Base-by-base conservation (phyloP, 768 basidiomycete species). In the Auriscalpium orientale region DNA sequence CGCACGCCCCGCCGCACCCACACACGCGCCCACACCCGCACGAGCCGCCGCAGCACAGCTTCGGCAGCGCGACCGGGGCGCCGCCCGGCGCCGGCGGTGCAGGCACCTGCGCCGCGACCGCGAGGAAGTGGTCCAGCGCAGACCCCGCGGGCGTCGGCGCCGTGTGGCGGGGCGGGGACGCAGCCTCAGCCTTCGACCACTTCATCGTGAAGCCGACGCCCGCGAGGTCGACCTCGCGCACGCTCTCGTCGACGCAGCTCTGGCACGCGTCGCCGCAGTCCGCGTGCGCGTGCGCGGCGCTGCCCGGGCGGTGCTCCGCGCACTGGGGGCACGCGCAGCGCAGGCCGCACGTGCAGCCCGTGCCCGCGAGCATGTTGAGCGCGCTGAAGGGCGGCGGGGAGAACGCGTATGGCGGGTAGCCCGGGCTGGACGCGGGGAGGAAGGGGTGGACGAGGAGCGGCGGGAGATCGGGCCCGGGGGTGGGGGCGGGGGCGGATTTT, bases 281-380 rank as follows among this genome's bases (percentile, higher is more conserved):
- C 37, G 20, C 10, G 16, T n/a, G 28, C 13, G 16, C 38, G 18
- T 35, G n/a, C 5, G 37, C 37, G 37, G 20, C 16, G n/a, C 20
- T n/a, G 6, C 16, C 37, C 16, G 53, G 21, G 6, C 46, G 48
- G 36, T 56, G 59, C 34, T 28, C 54, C 28, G 56, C 9, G 36
- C 61, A 62, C 28, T 43, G 51, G 16, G 61, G 59, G 51, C 61
- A 62, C 22, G 51, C 52, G 40, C 61, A 62, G 37, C 56, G 59
- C 51, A 62, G 46, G n/a, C 61, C 61, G 22, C 61, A 62, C 1
- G 61, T 60, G 54, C 61, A 62, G n/a, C 61, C 61, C 22, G 56
- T 57, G 21, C 61, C 61, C 8, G 61, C 61, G 8, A 62, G 61
- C 22, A 59, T 57, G 21, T 34, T 57, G 56, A 62, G 55, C n/a